These are phyloP conservation scores for Escovopsis weberi DNA, from an alignment of 2,329 filamentous ascomycete species.

Conservation along the genomic window DNA sequence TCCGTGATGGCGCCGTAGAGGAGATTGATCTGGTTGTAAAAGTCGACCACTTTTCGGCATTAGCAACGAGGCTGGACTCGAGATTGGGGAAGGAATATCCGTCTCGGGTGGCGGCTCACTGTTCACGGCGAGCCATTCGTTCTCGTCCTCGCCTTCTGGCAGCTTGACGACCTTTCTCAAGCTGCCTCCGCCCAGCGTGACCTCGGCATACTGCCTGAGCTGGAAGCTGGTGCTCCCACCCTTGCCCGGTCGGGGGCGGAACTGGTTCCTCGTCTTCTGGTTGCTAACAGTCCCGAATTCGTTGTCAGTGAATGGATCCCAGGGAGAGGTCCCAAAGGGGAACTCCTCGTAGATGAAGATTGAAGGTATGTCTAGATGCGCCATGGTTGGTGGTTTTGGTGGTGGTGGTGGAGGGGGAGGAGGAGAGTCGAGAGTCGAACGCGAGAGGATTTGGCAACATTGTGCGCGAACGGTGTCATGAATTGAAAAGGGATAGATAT, in stretches of 20 bases:
- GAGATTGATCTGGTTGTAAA: slow-evolving; percentile 99
- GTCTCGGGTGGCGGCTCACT: slow-evolving; percentile 37
- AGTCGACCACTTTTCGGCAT: slow-evolving; percentile 68
- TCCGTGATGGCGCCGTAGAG: slow-evolving; percentile 98
- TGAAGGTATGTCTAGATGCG: slow-evolving; percentile 16
- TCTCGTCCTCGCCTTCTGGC: slow-evolving; percentile 91
- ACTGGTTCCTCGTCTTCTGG: slow-evolving; percentile 76
- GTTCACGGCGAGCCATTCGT: slow-evolving; percentile 97
- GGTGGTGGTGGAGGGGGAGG: slow-evolving; percentile 10
- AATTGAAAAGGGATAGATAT: too few species aligned
- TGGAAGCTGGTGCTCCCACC: slow-evolving; percentile 82
- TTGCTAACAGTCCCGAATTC: slow-evolving; percentile 40
- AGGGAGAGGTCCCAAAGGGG: slow-evolving; percentile 10
- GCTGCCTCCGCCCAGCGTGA: slow-evolving; percentile 87
- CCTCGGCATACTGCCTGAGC: slow-evolving; percentile 93
- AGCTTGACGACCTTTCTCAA: slow-evolving; percentile 92
- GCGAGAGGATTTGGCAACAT: background rate
- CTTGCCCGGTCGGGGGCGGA: slow-evolving; percentile 78
- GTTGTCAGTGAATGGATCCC: slow-evolving; percentile 16
- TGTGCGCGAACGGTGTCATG: too few species aligned
- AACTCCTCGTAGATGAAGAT: slow-evolving; percentile 17
- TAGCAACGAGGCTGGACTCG: background rate
- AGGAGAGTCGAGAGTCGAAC: slow-evolving; percentile 13
- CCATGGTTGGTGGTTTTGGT: slow-evolving; percentile 14
- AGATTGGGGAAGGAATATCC: too few species aligned